phyloP scores from a whole-genome alignment of 2,329 filamentous ascomycete species.

The Aspergillus sp. region DNA sequence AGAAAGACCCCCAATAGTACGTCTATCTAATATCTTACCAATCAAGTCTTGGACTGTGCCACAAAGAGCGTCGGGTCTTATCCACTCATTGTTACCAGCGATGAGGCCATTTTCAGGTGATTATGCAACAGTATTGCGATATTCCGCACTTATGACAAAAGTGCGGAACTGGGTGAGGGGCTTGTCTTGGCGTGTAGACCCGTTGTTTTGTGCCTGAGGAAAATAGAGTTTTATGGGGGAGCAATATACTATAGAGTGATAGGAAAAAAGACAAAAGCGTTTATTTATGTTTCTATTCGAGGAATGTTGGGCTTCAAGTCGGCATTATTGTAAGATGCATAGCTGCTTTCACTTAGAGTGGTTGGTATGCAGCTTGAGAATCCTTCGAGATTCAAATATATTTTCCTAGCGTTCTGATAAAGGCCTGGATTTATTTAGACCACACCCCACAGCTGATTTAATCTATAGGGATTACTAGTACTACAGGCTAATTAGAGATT shows the following conservation, averaged over 20 bases:
- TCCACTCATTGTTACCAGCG: not conserved
- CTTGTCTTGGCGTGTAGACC: not conserved
- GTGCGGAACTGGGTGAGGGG: constrained; percentile 18
- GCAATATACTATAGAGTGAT: too few relatives aligned
- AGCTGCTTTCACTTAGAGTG: too few relatives aligned
- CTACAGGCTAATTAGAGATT: too few relatives aligned
- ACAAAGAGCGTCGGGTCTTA: not conserved
- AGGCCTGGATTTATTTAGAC: too few relatives aligned
- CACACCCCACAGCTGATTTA: too few relatives aligned
- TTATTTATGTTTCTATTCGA: too few relatives aligned
- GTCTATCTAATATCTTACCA: constrained; percentile 1
- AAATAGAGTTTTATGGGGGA: too few relatives aligned
- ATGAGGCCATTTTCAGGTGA: not conserved
- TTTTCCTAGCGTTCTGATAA: not conserved
- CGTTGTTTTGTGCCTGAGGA: too few relatives aligned
- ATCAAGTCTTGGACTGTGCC: not conserved
- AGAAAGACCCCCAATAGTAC: too few relatives aligned
- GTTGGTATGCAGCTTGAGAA: not conserved
- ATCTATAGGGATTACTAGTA: too few relatives aligned
- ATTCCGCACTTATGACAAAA: constrained; percentile 31
- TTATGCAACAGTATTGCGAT: constrained; percentile 11
- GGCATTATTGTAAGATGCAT: not conserved
- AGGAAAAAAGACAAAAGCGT: not conserved
- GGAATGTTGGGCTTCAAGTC: not conserved
- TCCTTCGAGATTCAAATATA: not conserved